A percentile compares a stretch with the other conserved stretches of the same genome.
These are phyloP conservation scores for Fusarium phyllophilum DNA, from an alignment of 2,329 filamentous ascomycete species.

Conservation along the genomic window DNA sequence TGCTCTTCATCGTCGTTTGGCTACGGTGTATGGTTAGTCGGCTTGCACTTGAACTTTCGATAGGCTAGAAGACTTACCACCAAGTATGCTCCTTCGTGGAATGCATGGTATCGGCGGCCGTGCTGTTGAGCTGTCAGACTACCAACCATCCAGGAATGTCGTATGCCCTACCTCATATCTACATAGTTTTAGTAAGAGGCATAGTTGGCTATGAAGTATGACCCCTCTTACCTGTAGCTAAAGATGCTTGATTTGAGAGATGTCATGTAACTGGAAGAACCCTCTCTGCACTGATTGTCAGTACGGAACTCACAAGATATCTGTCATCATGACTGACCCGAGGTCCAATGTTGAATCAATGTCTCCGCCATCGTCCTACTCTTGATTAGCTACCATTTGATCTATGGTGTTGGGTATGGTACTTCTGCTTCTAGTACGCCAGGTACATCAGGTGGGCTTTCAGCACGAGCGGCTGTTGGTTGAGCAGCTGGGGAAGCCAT, in stretches of 20 bases:
- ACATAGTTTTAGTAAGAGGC: background rate
- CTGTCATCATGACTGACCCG: background rate
- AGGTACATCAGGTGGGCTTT: background rate
- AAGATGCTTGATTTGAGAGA: slow-evolving; percentile 28
- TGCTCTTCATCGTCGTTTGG: slow-evolving; percentile 33
- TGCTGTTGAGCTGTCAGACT: background rate
- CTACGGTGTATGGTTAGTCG: background rate
- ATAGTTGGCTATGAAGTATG: fast-evolving
- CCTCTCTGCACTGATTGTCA: background rate
- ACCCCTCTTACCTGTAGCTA: slow-evolving; percentile 11
- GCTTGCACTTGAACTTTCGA: background rate
- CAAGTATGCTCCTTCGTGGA: slow-evolving; percentile 27
- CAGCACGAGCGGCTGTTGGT: background rate
- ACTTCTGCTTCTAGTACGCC: slow-evolving; percentile 1
- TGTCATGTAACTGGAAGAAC: slow-evolving; percentile 13
- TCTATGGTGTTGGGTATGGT: background rate
- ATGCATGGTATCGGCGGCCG: slow-evolving; percentile 33
- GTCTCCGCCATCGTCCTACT: background rate
- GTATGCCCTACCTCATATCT: slow-evolving; percentile 17
- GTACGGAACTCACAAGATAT: fast-evolving
- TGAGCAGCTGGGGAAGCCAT: background rate
- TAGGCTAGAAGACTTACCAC: background rate
- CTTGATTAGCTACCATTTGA: background rate
- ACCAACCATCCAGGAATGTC: fast-evolving
- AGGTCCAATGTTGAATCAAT: background rate